phyloP scores from a whole-genome alignment of 169 alveolate species.

The Plasmodium gallinaceum region DNA sequence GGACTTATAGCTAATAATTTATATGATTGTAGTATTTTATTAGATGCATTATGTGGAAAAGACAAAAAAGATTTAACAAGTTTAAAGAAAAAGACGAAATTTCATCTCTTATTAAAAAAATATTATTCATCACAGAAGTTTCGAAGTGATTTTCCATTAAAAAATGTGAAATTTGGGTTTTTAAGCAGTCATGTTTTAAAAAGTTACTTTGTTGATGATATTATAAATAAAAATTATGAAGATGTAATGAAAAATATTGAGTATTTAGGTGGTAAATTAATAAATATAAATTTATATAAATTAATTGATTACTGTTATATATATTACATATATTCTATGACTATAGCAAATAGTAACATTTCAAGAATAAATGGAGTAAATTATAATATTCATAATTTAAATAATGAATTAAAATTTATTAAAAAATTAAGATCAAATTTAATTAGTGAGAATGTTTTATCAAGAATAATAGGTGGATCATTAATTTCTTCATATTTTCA shows the following conservation, averaged over 20 bases:
- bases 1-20: constrained; percentile 57
- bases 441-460: constrained; percentile 30
- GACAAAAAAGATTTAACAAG: constrained; percentile 50
- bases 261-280: constrained; percentile 26
- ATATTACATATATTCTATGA: constrained; percentile 51
- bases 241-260: constrained; percentile 34
- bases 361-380: constrained; percentile 60
- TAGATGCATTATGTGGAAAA: constrained; percentile 42
- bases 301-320: constrained; percentile 46
- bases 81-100: constrained; percentile 25
- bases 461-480: constrained; percentile 61
- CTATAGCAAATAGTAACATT: constrained; percentile 47
- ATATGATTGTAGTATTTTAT: constrained; percentile 58
- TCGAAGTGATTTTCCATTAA: constrained; percentile 19
- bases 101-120: constrained; percentile 20
- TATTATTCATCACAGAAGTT: constrained; percentile 22
- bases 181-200: constrained; percentile 21
- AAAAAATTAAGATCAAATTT: constrained; percentile 33
- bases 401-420: constrained; percentile 14
- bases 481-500: constrained; percentile 40
- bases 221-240: constrained; percentile 5
- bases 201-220: constrained; percentile 32
- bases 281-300: constrained; percentile 11
- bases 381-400: constrained; percentile 32
- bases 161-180: constrained; percentile 43